Base-by-base conservation (phyloP, 2,329 filamentous ascomycete species). In the Fusarium fujikuroi region DNA sequence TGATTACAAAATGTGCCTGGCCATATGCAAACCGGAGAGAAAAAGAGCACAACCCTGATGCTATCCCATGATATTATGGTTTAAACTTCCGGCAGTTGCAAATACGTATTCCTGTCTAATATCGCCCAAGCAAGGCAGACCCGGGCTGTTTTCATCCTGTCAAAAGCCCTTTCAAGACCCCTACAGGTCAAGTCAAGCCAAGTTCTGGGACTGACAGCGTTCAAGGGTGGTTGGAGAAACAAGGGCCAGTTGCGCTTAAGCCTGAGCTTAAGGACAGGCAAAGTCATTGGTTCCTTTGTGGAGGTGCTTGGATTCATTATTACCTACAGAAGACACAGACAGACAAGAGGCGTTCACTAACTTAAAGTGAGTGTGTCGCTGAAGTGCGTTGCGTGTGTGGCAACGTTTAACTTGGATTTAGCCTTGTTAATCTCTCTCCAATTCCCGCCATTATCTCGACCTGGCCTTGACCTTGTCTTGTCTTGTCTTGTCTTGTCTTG, bases 161-260 rank as follows among this genome's bases (percentile, higher is more conserved):
- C 50, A 54, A 42, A 30, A 34, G 21, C 21, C 30, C 60, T 34
- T 32, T 52, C 36, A 52, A 34, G 56, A 68, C 63, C 66, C 65
- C 65, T 64, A 69, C 65, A 36, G 12, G n/a, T 40, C 50, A 30
- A 40, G 50, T 14, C 28, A 43, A 34, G 23, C 40, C 47, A 25
- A 57, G 58, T 52, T 36, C 53, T 53, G 49, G 50, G 46, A 60
- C 60, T 50, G 59, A 60, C 65, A 60, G 62, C 49, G 66, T 73
- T 73, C 66, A 60, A 62, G 70, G 70, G 65, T 73, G 65, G 70
- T 58, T 70, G 69, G 59, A 63, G 39, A 66, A 49, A 70, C 69
- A 69, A 43, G 60, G 69, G 56, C 63, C 40, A 66, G 50, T 46
- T 68, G 62, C 46, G 60, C 70, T 73, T 71, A 50, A 63, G 70